These are phyloP conservation scores for Fusarium solani-melongenae DNA, from an alignment of 2,329 filamentous ascomycete genomes.

Conservation along the genomic window DNA sequence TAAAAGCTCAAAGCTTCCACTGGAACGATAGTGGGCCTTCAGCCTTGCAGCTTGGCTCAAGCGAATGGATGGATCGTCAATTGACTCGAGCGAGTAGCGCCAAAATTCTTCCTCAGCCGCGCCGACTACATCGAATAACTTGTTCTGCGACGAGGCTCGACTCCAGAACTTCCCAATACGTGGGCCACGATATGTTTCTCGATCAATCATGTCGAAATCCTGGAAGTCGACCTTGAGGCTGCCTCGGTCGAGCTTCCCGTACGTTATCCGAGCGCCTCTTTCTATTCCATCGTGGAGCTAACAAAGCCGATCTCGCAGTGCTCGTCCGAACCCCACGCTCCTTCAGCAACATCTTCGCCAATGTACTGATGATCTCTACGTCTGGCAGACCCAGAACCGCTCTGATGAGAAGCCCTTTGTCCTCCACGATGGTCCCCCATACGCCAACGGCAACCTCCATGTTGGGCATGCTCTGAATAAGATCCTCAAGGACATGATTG, in stretches of 20 bases:
- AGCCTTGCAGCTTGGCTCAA: conserved; percentile 41
- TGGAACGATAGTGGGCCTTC: conserved; percentile 18
- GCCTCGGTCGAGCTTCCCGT: conserved; percentile 80
- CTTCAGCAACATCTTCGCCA: conserved; percentile 72
- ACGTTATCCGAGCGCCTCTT: conserved; percentile 43
- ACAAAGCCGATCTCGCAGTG: conserved; percentile 50
- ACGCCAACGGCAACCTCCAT: conserved; percentile 92
- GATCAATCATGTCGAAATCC: conserved; percentile 61
- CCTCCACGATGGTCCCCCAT: conserved; percentile 95
- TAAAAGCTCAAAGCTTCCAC: conserved; percentile 21
- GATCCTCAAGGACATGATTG: conserved; percentile 93
- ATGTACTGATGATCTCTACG: conserved; percentile 89
- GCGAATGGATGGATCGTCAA: conserved; percentile 21
- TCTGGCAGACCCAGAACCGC: conserved; percentile 78
- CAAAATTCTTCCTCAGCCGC: conserved; percentile 41
- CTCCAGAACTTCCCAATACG: neutral
- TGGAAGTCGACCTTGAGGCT: conserved; percentile 82
- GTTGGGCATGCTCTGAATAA: conserved; percentile 97
- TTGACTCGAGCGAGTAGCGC: conserved; percentile 15
- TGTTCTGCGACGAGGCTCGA: conserved; percentile 6
- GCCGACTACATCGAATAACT: conserved; percentile 4
- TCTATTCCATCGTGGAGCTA: conserved; percentile 20
- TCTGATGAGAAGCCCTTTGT: conserved; percentile 73
- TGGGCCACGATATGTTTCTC: conserved; percentile 43
- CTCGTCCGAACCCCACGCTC: conserved; percentile 62